A percentile compares a stretch with the other conserved stretches of the same genome.
phyloP scores from a whole-genome alignment of 306 rosid species.

The Sesbania bispinosa region DNA sequence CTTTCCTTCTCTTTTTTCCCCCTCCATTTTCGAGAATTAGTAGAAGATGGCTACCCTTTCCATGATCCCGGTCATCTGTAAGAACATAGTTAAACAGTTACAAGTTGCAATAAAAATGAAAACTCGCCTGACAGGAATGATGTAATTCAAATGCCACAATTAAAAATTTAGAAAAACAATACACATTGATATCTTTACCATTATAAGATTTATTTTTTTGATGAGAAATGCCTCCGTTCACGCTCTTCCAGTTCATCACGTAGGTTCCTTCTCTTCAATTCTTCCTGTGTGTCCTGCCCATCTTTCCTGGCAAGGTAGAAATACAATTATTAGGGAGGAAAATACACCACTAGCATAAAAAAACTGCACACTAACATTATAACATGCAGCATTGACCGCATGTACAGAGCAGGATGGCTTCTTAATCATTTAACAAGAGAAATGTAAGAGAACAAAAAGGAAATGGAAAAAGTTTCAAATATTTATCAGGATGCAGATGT shows the following conservation, averaged over 20 bases:
- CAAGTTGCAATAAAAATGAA: neutral
- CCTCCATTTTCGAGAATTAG: conserved; percentile 9
- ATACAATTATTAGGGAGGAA: neutral
- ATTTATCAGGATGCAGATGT: neutral
- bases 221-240: conserved; percentile 87
- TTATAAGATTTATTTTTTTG: conserved; percentile 71
- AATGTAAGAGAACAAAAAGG: no score
- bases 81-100: conserved; percentile 27
- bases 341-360: neutral
- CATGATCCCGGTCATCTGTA: conserved; percentile 90
- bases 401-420: neutral
- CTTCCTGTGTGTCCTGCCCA: conserved; percentile 89
- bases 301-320: conserved; percentile 55
- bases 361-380: neutral
- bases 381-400: neutral
- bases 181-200: conserved; percentile 38
- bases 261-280: conserved; percentile 78
- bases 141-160: neutral
- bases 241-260: conserved; percentile 89
- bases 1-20: neutral
- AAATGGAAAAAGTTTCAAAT: neutral
- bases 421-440: neutral
- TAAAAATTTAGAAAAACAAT: neutral
- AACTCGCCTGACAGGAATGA: neutral
- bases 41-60: conserved; percentile 65